Conservation (phyloP, 148 eudicot genomes). For the Rhododendron mucronatum region DNA sequence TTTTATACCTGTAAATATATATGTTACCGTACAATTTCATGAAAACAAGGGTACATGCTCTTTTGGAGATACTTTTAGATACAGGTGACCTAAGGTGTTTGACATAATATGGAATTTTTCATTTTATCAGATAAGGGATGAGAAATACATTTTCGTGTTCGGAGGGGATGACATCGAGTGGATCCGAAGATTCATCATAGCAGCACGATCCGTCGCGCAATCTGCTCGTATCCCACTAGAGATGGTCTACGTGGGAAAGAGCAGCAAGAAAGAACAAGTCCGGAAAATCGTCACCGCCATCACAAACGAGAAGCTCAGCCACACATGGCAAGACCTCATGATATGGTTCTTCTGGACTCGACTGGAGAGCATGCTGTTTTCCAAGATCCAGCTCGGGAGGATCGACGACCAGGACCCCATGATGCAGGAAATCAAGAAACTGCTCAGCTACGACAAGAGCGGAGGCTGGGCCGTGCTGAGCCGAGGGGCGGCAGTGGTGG, state of each 20-base stretch:
- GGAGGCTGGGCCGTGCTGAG: conserved; percentile 51
- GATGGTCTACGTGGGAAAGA: conserved; percentile 52
- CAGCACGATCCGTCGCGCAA: conserved; percentile 18
- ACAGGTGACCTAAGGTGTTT: too few species aligned
- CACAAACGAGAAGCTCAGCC: conserved; percentile 30
- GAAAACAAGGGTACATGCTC: too few species aligned
- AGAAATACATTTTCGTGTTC: conserved; percentile 39
- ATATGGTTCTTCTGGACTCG: conserved; percentile 67
- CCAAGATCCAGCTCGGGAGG: conserved; percentile 44
- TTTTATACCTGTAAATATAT: too few species aligned
- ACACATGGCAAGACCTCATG: conserved; percentile 44
- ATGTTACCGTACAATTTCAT: too few species aligned
- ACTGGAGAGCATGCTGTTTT: conserved; percentile 59
- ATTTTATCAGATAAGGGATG: conserved; percentile 32
- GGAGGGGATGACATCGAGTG: conserved; percentile 39
- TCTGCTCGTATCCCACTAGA: conserved; percentile 25
- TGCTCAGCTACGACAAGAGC: conserved; percentile 46
- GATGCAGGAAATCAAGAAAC: conserved; percentile 40
- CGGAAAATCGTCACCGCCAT: conserved; percentile 27
- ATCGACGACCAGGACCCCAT: conserved; percentile 32
- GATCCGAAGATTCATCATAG: conserved; percentile 24
- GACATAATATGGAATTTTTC: background rate
- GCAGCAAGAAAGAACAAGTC: conserved; percentile 18
- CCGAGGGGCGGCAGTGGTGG: conserved; percentile 32
- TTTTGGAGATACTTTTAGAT: too few species aligned